Conservation (phyloP, 2,329 filamentous ascomycete genomes). For the Spiromastix sp. region DNA sequence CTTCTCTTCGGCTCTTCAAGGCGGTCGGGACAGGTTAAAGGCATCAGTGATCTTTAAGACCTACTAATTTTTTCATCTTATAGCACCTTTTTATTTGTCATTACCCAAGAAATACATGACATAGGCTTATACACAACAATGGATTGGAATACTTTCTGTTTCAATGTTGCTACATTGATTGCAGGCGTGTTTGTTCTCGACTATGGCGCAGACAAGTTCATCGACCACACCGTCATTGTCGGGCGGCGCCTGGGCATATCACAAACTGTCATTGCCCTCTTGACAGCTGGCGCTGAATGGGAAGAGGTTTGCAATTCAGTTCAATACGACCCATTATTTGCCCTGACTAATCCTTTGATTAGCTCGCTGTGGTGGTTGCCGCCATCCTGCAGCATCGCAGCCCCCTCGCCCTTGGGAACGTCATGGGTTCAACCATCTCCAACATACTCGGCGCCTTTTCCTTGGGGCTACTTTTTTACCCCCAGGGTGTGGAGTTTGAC, state of each 20-base stretch:
- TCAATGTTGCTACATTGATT: conserved; percentile 33
- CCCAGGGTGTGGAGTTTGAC: too few relatives aligned
- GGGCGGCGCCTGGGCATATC: conserved; percentile 37
- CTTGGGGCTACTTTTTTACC: conserved; percentile 40
- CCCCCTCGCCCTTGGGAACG: conserved; percentile 44
- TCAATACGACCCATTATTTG: too few relatives aligned
- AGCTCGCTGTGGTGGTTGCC: conserved; percentile 40
- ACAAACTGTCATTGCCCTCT: conserved; percentile 39
- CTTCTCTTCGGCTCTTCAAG: too few relatives aligned
- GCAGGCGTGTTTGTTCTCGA: conserved; percentile 41
- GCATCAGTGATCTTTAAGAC: too few relatives aligned
- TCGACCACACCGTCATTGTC: conserved; percentile 41
- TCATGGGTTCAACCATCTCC: conserved; percentile 45
- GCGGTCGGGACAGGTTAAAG: too few relatives aligned
- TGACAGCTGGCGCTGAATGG: conserved; percentile 46
- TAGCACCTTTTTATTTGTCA: too few relatives aligned
- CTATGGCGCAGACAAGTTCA: conserved; percentile 42
- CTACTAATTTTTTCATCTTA: too few relatives aligned
- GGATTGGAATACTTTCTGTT: too few relatives aligned
- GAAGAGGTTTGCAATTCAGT: too few relatives aligned
- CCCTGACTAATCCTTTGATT: too few relatives aligned
- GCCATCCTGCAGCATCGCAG: conserved; percentile 37
- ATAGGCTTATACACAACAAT: too few relatives aligned
- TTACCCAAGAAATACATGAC: too few relatives aligned
- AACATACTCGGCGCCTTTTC: conserved; percentile 48